Percentiles rank a stretch among this genome's conserved stretches.
These are phyloP conservation scores for Citrus trifoliata DNA, from an alignment of 345 rosid species.

Conservation along the genomic window DNA sequence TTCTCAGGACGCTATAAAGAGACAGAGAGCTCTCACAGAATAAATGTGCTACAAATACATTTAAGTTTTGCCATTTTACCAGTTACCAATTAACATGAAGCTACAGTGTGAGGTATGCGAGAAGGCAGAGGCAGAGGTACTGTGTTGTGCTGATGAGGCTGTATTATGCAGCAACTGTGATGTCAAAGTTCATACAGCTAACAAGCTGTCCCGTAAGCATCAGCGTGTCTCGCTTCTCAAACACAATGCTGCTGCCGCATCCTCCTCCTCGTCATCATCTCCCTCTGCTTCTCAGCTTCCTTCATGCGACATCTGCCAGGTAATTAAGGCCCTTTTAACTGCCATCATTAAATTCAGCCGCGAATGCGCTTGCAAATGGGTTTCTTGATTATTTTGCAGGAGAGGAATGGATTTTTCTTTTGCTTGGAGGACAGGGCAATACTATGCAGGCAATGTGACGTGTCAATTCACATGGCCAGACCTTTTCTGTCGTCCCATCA, in stretches of 20 bases:
- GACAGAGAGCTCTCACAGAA: neutral
- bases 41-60: neutral
- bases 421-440: conserved; percentile 34
- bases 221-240: conserved; percentile 25
- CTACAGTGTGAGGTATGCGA: conserved; percentile 30
- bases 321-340: neutral
- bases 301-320: conserved; percentile 29
- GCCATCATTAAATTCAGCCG: neutral
- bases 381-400: conserved; percentile 4
- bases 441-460: conserved; percentile 20
- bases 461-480: conserved; percentile 10
- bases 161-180: conserved; percentile 26
- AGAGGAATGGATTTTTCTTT: conserved; percentile 19
- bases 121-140: conserved; percentile 29
- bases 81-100: conserved; percentile 12
- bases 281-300: conserved; percentile 23
- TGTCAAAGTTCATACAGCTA: conserved; percentile 27
- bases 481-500: conserved; percentile 14
- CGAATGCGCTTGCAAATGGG: neutral
- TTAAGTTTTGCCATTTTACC: neutral
- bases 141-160: conserved; percentile 37
- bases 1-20: neutral
- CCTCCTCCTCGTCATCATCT: conserved; percentile 3
- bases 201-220: conserved; percentile 28
- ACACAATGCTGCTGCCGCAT: neutral